Conservation (phyloP, 495 filamentous ascomycete species). For the Articulospora tetracladia region DNA sequence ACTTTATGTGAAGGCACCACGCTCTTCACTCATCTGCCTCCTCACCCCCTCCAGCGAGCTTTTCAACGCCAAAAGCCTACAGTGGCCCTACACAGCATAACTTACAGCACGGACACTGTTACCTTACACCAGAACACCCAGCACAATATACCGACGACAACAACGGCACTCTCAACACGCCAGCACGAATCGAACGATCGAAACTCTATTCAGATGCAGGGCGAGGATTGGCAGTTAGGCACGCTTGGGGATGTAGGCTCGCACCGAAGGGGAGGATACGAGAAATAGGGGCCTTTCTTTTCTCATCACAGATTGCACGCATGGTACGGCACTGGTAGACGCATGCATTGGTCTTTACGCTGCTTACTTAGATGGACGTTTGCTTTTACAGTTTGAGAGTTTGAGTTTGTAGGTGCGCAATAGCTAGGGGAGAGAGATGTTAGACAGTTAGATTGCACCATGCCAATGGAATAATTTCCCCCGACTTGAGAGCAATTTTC, state of each 20-base stretch:
- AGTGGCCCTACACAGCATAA: slow-evolving; percentile 2
- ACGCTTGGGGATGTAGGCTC: slow-evolving; percentile 8
- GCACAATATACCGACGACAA: background rate
- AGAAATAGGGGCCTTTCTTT: slow-evolving; percentile 14
- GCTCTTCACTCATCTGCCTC: slow-evolving; percentile 5
- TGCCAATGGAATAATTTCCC: background rate
- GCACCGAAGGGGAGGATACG: background rate
- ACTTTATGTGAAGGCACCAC: slow-evolving; percentile 57
- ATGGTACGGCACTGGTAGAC: background rate
- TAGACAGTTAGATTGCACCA: background rate
- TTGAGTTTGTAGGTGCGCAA: background rate
- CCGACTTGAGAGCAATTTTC: background rate
- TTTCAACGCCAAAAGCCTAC: slow-evolving; percentile 3
- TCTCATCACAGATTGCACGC: slow-evolving; percentile 13
- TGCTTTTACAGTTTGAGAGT: slow-evolving; percentile 3
- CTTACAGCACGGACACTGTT: background rate
- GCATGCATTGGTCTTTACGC: background rate
- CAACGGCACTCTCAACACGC: background rate
- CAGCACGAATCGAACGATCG: background rate
- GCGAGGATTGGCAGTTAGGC: slow-evolving; percentile 3
- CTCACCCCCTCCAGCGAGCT: slow-evolving; percentile 6
- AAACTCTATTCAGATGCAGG: background rate
- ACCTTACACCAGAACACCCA: background rate
- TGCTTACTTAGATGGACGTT: background rate
- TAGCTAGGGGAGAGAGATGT: background rate